A percentile compares a stretch with the other conserved stretches of the same genome.
These are phyloP conservation scores for Aspergillus kassunensis DNA, from an alignment of 495 filamentous ascomycete genomes.

Conservation along the genomic window DNA sequence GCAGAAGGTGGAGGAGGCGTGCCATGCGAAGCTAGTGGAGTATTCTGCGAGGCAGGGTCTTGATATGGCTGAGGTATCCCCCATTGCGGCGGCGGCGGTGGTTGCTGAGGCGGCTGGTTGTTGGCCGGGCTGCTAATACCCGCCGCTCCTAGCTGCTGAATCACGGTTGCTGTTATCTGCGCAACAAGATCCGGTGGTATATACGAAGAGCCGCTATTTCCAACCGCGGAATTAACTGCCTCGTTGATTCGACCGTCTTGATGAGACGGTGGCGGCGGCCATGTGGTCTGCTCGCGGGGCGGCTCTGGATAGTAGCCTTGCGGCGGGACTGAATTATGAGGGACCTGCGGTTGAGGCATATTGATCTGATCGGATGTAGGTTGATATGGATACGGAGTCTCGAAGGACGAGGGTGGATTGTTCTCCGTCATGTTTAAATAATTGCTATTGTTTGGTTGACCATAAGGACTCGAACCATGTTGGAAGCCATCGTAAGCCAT, in stretches of 20 bases:
- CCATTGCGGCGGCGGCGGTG: slow-evolving; percentile 30
- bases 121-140: slow-evolving; percentile 35
- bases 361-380: slow-evolving; percentile 32
- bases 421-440: slow-evolving; percentile 24
- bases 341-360: slow-evolving; percentile 38
- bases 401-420: slow-evolving; percentile 18
- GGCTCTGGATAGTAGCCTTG: slow-evolving; percentile 19
- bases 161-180: slow-evolving; percentile 50
- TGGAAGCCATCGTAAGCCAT: slow-evolving; percentile 45
- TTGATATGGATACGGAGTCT: slow-evolving; percentile 36
- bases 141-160: slow-evolving; percentile 48
- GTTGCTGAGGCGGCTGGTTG: slow-evolving; percentile 26
- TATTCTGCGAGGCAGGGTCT: slow-evolving; percentile 23
- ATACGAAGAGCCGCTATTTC: slow-evolving; percentile 33
- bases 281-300: slow-evolving; percentile 16
- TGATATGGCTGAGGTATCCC: slow-evolving; percentile 25
- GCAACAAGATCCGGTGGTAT: slow-evolving; percentile 48
- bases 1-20: slow-evolving; percentile 24
- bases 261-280: slow-evolving; percentile 16
- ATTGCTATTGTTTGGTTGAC: slow-evolving; percentile 22
- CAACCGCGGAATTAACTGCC: slow-evolving; percentile 45
- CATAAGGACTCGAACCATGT: slow-evolving; percentile 24
- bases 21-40: slow-evolving; percentile 19
- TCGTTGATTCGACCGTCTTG: slow-evolving; percentile 38
- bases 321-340: slow-evolving; percentile 19